phyloP scores from a whole-genome alignment of 2,329 filamentous ascomycete species.

The Sclerotinia subarctica region DNA sequence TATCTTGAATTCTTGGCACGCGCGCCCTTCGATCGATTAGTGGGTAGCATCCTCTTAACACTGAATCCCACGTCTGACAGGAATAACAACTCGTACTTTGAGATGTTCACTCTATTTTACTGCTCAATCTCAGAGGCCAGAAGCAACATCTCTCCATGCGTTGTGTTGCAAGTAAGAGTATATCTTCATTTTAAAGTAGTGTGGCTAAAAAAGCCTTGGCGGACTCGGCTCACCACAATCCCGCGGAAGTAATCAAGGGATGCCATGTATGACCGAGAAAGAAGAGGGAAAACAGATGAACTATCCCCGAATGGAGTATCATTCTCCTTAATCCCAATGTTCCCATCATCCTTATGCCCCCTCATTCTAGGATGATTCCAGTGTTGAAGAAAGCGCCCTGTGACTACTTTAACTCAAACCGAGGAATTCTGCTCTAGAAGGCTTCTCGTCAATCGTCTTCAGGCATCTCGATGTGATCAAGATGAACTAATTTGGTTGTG shows the following conservation, averaged over 20 bases:
- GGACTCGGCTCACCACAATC: background rate
- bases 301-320: background rate
- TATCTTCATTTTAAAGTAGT: background rate
- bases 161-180: background rate
- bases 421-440: background rate
- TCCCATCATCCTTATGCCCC: background rate
- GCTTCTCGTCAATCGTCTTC: background rate
- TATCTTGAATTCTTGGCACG: background rate
- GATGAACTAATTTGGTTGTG: conserved; percentile 12
- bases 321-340: background rate
- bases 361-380: background rate
- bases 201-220: background rate
- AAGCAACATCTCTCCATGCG: background rate
- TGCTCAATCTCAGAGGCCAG: background rate
- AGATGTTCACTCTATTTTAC: background rate
- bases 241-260: background rate
- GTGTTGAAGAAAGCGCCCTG: background rate
- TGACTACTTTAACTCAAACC: background rate
- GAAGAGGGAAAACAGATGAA: background rate
- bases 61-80: background rate
- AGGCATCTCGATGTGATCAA: background rate
- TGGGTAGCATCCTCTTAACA: background rate
- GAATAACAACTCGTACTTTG: background rate
- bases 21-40: background rate
- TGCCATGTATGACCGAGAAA: no score